Conservation (phyloP, 805 yeast genomes). For the Zygosaccharomyces lentus region DNA sequence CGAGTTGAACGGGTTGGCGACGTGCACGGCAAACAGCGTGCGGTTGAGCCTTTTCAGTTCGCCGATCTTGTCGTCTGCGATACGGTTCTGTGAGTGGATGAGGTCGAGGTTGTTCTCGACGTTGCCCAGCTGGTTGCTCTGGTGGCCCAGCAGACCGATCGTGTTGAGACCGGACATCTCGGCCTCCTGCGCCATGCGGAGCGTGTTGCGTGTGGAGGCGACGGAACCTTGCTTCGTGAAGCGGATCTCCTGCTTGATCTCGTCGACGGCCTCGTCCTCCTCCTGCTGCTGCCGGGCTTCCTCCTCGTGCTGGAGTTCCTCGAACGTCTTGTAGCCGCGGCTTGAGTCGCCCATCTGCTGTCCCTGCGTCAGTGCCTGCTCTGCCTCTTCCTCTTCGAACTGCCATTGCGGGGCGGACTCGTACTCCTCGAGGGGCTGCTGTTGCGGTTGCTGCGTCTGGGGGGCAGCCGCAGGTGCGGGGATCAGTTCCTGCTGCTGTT, state of each 20-base stretch:
- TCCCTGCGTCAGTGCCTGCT: conserved; percentile 19
- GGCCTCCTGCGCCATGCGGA: conserved; percentile 66
- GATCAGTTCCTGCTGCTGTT: conserved; percentile 20
- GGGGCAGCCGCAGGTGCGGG: conserved; percentile 28
- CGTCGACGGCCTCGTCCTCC: conserved; percentile 88
- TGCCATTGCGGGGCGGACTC: conserved; percentile 22
- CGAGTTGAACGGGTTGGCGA: conserved; percentile 84
- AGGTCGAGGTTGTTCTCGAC: conserved; percentile 73
- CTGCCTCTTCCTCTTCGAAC: conserved; percentile 17
- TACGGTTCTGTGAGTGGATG: conserved; percentile 74
- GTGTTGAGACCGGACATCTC: conserved; percentile 76
- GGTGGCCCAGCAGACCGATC: conserved; percentile 89
- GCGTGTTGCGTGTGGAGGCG: conserved; percentile 77
- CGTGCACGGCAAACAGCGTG: conserved; percentile 73
- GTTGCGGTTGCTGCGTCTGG: conserved; percentile 5
- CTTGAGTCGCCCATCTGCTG: conserved; percentile 63
- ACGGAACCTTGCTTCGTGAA: conserved; percentile 85
- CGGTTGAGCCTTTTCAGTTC: conserved; percentile 78
- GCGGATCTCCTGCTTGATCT: conserved; percentile 73
- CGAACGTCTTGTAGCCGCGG: conserved; percentile 35
- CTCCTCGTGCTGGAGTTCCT: conserved; percentile 36
- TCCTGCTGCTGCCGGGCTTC: conserved; percentile 40
- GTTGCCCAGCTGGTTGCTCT: conserved; percentile 76
- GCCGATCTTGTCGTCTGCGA: conserved; percentile 77
- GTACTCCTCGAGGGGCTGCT: conserved; percentile 18